Evolutionary conservation across 2,329 filamentous ascomycete genomes (phyloP), one percentile per base, ranked within the genome.

Genomic region (Cadophora luteo-olivacea): DNA sequence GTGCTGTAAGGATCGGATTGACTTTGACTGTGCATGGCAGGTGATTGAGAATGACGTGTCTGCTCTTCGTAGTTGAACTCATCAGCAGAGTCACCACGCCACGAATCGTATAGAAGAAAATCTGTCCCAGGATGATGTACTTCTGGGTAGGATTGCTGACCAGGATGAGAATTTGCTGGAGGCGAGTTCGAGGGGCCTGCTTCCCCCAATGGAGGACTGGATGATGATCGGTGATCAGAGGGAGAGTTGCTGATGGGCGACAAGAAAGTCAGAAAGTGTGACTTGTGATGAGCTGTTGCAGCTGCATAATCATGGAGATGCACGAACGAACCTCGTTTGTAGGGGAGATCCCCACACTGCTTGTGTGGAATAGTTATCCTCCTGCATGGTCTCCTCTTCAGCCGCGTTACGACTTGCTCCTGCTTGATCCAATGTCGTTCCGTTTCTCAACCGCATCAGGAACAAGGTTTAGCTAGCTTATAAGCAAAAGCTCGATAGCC

Each of bases 401-500:
- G 68, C 29, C 51, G 61, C 54, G 51, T 24, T 29, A 45, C 25
- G 48, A 32, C 25, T 64, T 4, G 64, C 41, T 14, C 60, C 55
- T 45, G 52, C 36, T 64, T 51, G 54, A 24, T 52, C 61, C 54
- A 41, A 33, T 16, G 29, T 32, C 48, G 52, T 61, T 36, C 69
- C 64, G 61, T 68, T 72, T 62, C 69, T 68, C 48, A 70, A 41
- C 65, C 45, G 64, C 72, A 70, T 71, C n/a, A 33, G 48, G 45
- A 14, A 38, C 7, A 61, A 52, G 32, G n/a, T 60, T n/a, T 36
- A 32, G 58, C 48, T 64, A 67, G 29, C 33, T 45, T 11, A 12
- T 29, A 9, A 54, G 57, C 55, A 36, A 33, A 61, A 61, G 29
- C 45, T 54, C 58, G 16, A 36, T 55, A 48, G 19, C 57, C 63